Percentiles rank a stretch among this genome's conserved stretches.
phyloP scores from a whole-genome alignment of 164 flowering plant species.

The Berberis thunbergii region DNA sequence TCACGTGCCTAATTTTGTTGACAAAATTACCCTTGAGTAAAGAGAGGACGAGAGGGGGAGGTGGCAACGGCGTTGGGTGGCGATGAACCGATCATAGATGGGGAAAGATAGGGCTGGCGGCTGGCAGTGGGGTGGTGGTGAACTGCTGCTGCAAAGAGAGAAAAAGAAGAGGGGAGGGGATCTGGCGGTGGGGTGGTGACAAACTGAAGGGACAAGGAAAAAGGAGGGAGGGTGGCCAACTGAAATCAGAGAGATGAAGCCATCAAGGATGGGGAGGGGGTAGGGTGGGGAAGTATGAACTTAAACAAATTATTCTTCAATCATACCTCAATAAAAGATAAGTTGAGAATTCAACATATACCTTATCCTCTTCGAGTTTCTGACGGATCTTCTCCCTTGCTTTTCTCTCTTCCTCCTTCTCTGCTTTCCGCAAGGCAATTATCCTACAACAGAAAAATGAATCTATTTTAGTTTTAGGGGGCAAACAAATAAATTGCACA shows the following conservation, averaged over 20 bases:
- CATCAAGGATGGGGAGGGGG: not conserved
- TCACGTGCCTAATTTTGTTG: too few species aligned
- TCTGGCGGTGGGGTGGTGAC: too few species aligned
- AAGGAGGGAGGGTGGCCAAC: too few species aligned
- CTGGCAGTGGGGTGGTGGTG: too few species aligned
- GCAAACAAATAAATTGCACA: not conserved
- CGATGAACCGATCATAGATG: too few species aligned
- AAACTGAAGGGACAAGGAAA: too few species aligned
- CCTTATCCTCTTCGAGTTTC: conserved; percentile 97
- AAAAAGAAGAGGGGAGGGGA: too few species aligned
- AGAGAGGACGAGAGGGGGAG: too few species aligned
- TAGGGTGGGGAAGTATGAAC: not conserved
- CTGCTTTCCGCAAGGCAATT: conserved; percentile 86
- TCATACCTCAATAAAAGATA: not conserved
- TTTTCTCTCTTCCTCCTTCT: conserved; percentile 94
- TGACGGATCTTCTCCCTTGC: conserved; percentile 97
- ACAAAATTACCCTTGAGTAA: too few species aligned
- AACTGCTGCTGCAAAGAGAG: too few species aligned
- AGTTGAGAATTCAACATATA: conserved; percentile 10
- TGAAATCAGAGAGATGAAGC: not conserved
- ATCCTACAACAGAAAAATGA: conserved; percentile 34
- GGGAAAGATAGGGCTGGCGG: too few species aligned
- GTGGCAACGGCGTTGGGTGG: too few species aligned
- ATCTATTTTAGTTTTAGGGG: not conserved
- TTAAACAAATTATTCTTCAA: not conserved